These are phyloP conservation scores for Staphylotrichum longicolle DNA, from an alignment of 495 filamentous ascomycete species.

Conservation along the genomic window DNA sequence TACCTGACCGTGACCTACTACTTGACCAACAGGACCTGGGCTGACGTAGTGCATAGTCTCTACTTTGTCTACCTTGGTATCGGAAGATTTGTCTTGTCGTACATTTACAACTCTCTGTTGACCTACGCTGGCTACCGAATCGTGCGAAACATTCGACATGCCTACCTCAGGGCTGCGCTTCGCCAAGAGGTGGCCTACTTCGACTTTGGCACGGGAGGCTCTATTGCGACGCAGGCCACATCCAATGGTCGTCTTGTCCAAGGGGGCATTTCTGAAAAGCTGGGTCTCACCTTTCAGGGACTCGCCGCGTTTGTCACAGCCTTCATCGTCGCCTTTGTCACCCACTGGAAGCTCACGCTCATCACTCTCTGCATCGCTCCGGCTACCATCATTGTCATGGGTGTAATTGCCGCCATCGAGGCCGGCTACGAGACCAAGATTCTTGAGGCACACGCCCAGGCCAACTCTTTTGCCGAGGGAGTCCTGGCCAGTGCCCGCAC, in stretches of 20 bases:
- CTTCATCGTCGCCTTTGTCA: slow-evolving; percentile 83
- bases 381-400: slow-evolving; percentile 68
- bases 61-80: slow-evolving; percentile 57
- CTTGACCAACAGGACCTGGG: too few relatives aligned
- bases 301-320: slow-evolving; percentile 75
- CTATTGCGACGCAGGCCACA: slow-evolving; percentile 84
- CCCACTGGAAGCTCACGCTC: slow-evolving; percentile 76
- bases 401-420: slow-evolving; percentile 62
- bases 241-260: slow-evolving; percentile 82
- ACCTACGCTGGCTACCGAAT: slow-evolving; percentile 30
- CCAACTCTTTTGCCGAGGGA: slow-evolving; percentile 85
- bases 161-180: slow-evolving; percentile 37
- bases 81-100: slow-evolving; percentile 47
- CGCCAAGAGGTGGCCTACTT: slow-evolving; percentile 69
- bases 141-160: slow-evolving; percentile 36
- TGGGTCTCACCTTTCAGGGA: slow-evolving; percentile 70
- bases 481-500: slow-evolving; percentile 87
- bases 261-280: slow-evolving; percentile 80
- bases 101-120: slow-evolving; percentile 36
- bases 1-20: too few relatives aligned
- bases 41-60: slow-evolving; percentile 22
- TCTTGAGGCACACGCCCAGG: slow-evolving; percentile 68
- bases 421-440: slow-evolving; percentile 71
- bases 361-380: slow-evolving; percentile 76
- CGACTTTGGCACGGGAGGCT: slow-evolving; percentile 79